Evolutionary conservation across 495 filamentous ascomycete species (phyloP).

Genomic region (Niebla homalea): DNA sequence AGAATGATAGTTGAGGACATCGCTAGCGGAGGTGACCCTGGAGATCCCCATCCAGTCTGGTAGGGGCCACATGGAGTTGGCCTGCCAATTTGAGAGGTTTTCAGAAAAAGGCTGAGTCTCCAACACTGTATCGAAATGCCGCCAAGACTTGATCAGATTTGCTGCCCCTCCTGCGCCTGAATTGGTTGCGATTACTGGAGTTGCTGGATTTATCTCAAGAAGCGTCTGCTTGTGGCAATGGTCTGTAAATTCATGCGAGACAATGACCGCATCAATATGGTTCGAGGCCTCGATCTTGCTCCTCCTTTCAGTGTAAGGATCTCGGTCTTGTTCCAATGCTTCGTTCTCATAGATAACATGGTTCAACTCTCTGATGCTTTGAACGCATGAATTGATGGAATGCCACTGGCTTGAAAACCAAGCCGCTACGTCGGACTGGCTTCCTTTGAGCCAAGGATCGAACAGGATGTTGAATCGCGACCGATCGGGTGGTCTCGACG

Average conservation of each 20-base stretch:
- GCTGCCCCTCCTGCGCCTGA: slow-evolving; percentile 23
- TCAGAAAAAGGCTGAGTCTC: slow-evolving; percentile 20
- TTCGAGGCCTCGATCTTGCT: neutral
- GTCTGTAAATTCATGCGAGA: slow-evolving; percentile 45
- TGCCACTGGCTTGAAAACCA: slow-evolving; percentile 48
- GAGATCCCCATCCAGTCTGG: slow-evolving; percentile 37
- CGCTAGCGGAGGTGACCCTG: slow-evolving; percentile 29
- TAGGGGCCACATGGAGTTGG: slow-evolving; percentile 23
- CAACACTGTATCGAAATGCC: slow-evolving; percentile 33
- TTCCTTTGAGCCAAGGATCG: slow-evolving; percentile 41
- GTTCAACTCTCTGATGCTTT: slow-evolving; percentile 27
- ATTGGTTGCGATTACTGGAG: slow-evolving; percentile 37
- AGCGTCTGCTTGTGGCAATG: slow-evolving; percentile 43
- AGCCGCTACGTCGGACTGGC: slow-evolving; percentile 36
- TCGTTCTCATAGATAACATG: slow-evolving; percentile 21
- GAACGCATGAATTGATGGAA: slow-evolving; percentile 29
- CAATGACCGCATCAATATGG: slow-evolving; percentile 33
- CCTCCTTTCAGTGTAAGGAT: neutral
- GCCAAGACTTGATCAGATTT: slow-evolving; percentile 31
- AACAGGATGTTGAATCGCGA: slow-evolving; percentile 38
- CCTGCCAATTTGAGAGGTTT: slow-evolving; percentile 24
- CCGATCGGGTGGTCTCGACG: slow-evolving; percentile 4
- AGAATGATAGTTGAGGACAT: slow-evolving; percentile 38
- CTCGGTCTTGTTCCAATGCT: slow-evolving; percentile 15
- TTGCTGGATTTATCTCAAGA: slow-evolving; percentile 28